A percentile compares a stretch with the other conserved stretches of the same genome.
These are phyloP conservation scores for Cadophora sp. DNA, from an alignment of 2,329 filamentous ascomycete species.

Conservation along the genomic window DNA sequence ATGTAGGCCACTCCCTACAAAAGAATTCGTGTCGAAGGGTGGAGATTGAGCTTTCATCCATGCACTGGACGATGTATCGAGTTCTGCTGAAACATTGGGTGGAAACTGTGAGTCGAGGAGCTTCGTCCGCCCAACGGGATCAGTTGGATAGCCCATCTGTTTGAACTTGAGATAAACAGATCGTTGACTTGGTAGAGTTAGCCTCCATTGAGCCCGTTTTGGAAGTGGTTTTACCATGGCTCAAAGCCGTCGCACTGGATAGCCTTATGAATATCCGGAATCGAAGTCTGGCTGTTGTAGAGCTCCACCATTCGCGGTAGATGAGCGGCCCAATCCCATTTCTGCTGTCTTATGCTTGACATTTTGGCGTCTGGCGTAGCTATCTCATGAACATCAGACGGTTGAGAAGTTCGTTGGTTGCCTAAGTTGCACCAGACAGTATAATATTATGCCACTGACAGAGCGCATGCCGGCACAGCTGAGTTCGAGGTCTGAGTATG, in stretches of 20 bases:
- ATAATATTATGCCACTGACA: background rate
- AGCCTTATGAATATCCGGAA: constrained; percentile 29
- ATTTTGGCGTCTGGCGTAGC: constrained; percentile 4
- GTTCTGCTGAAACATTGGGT: background rate
- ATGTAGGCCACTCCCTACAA: background rate
- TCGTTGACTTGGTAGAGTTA: constrained; percentile 23
- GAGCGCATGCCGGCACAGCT: background rate
- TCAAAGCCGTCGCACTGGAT: constrained; percentile 29
- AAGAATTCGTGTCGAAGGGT: background rate
- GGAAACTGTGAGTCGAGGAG: constrained; percentile 16
- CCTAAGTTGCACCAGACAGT: background rate
- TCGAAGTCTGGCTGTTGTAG: constrained; percentile 27
- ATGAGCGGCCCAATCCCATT: constrained; percentile 30
- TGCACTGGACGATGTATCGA: background rate
- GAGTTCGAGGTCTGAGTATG: background rate
- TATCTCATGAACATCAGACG: background rate
- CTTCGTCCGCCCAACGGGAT: constrained; percentile 26
- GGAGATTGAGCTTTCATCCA: background rate
- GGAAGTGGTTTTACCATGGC: constrained; percentile 23
- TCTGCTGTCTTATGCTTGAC: constrained; percentile 18
- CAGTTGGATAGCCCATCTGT: constrained; percentile 26
- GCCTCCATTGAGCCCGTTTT: background rate
- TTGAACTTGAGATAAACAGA: constrained; percentile 30
- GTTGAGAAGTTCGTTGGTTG: background rate
- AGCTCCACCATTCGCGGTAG: constrained; percentile 29